phyloP scores from a whole-genome alignment of 345 rosid genomes.

The Salix purpurea region DNA sequence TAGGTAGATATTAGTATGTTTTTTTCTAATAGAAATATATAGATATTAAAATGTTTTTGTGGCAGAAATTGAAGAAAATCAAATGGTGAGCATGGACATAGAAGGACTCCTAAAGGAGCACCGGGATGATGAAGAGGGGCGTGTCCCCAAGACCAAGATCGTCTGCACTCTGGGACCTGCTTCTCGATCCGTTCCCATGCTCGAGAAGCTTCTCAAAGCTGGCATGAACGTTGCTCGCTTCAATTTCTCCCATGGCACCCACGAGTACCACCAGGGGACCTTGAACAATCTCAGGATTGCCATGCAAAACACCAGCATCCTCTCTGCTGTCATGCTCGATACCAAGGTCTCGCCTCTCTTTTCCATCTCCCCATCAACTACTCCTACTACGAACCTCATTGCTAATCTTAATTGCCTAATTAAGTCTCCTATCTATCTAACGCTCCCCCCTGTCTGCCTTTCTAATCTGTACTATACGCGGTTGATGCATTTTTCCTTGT shows the following conservation, averaged over 20 bases:
- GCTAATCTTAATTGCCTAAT: no score
- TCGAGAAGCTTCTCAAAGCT: slow-evolving; percentile 82
- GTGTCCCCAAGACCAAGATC: slow-evolving; percentile 79
- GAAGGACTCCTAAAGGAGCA: slow-evolving; percentile 69
- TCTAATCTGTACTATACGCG: no score
- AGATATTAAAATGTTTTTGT: no score
- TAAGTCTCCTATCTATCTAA: no score
- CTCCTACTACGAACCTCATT: no score
- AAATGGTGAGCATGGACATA: slow-evolving; percentile 86
- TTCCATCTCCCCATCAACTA: neutral
- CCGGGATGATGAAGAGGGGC: slow-evolving; percentile 41
- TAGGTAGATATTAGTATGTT: neutral
- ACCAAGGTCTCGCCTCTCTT: slow-evolving; percentile 19
- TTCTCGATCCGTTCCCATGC: slow-evolving; percentile 73
- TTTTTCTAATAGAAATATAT: neutral
- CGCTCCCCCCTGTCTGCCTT: no score
- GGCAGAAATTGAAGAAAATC: neutral
- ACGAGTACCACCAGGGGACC: slow-evolving; percentile 85
- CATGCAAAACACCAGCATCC: slow-evolving; percentile 26
- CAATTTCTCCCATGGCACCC: slow-evolving; percentile 97
- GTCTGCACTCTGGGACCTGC: slow-evolving; percentile 96
- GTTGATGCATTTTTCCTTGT: no score
- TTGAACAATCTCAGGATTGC: slow-evolving; percentile 60
- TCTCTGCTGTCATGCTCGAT: slow-evolving; percentile 34
- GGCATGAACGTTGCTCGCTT: slow-evolving; percentile 98